A percentile compares a stretch with the other conserved stretches of the same genome.
These are phyloP conservation scores for Maudiozyma serrabonitensis DNA, from an alignment of 805 yeast species.

Conservation along the genomic window DNA sequence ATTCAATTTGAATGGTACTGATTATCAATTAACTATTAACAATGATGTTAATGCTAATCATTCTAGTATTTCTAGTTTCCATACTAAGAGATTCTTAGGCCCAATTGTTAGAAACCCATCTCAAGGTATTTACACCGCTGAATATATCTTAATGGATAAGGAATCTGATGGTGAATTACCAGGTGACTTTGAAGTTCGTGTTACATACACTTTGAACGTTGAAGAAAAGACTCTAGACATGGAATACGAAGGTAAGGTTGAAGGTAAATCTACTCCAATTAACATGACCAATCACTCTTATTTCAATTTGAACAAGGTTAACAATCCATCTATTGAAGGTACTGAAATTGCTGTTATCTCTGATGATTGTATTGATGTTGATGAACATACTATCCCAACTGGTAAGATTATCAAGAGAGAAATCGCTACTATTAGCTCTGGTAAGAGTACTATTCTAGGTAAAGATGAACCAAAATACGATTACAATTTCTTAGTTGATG, in stretches of 20 bases:
- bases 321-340: conserved; percentile 28
- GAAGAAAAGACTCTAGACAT: conserved; percentile 32
- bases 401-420: conserved; percentile 32
- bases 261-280: conserved; percentile 38
- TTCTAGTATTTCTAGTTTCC: conserved; percentile 46
- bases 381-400: conserved; percentile 34
- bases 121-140: conserved; percentile 26
- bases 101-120: conserved; percentile 35
- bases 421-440: conserved; percentile 19
- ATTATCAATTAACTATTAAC: conserved; percentile 35
- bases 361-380: conserved; percentile 35
- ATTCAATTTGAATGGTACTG: conserved; percentile 33
- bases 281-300: conserved; percentile 56
- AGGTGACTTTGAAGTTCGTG: conserved; percentile 40
- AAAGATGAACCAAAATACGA: conserved; percentile 31
- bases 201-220: conserved; percentile 36
- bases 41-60: conserved; percentile 40
- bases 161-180: conserved; percentile 52
- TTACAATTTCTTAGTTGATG: conserved; percentile 38
- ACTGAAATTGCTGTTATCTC: conserved; percentile 33
- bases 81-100: conserved; percentile 42
- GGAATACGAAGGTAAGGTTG: conserved; percentile 34
- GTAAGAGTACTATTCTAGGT: conserved; percentile 23
- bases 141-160: conserved; percentile 35
- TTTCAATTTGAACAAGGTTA: conserved; percentile 39